A percentile compares a stretch with the other conserved stretches of the same genome.
Evolutionary conservation across 129 eudicot genomes (phyloP).

Genomic region (Pittosporum tobira): DNA sequence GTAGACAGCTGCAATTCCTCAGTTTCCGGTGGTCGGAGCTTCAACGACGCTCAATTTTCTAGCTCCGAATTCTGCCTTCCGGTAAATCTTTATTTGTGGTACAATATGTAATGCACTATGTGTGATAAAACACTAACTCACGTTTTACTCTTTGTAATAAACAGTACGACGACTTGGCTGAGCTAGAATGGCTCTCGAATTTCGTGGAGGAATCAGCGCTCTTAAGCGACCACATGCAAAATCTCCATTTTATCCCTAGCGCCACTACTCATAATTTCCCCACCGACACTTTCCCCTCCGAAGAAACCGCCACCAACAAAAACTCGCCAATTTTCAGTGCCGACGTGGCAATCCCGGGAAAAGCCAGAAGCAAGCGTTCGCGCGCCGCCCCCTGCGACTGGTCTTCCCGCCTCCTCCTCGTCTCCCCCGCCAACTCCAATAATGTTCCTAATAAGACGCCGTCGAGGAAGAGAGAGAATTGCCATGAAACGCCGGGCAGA

Average conservation of each 20-base stretch:
- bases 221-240: conserved; percentile 53
- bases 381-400: conserved; percentile 89
- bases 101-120: no score
- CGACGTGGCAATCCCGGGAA: conserved; percentile 64
- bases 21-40: conserved; percentile 43
- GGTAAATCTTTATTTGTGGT: conserved; percentile 27
- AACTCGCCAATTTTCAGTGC: conserved; percentile 40
- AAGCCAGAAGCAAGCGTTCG: conserved; percentile 85
- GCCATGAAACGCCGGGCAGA: conserved; percentile 32
- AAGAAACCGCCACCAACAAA: conserved; percentile 26
- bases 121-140: no score
- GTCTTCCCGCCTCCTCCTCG: conserved; percentile 69
- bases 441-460: conserved; percentile 12
- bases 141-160: no score
- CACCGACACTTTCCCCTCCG: conserved; percentile 28
- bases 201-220: conserved; percentile 87
- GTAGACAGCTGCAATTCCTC: conserved; percentile 60
- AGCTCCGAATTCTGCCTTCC: conserved; percentile 65
- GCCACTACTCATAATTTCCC: conserved; percentile 12
- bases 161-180: conserved; percentile 87
- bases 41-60: conserved; percentile 48
- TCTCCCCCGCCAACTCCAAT: conserved; percentile 15
- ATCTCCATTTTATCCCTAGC: conserved; percentile 44
- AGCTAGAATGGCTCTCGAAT: conserved; percentile 87
- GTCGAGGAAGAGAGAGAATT: conserved; percentile 21